Base-by-base conservation (phyloP, 495 filamentous ascomycete species). In the Talaromyces stipitatus region DNA sequence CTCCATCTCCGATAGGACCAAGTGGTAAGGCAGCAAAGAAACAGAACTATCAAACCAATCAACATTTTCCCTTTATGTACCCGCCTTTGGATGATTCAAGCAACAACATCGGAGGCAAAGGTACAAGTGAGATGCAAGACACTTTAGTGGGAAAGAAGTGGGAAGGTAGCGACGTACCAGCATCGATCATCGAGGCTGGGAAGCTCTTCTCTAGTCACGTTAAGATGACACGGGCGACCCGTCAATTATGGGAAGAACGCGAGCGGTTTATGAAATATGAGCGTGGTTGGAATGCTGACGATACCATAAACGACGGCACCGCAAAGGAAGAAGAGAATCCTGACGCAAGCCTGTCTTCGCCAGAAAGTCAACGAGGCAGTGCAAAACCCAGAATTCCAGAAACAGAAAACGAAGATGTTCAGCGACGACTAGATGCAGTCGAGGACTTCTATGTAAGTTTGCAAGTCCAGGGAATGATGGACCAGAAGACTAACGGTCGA, bases 1-100 rank as follows among this genome's bases (percentile, higher is more conserved):
- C 94, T 1, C 94, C 94, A 10, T 95, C 91, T 5, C 95, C 94
- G 3, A 88, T 86, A 2, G 85, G 84, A 0, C 85, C 88, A 4
- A 91, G 91, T 33, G 91, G 91, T 4, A 98, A 98, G 68, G 89
- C 87, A 45, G 91, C 87, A 14, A 98, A 98, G 74, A 98, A 98
- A 64, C 95, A 97, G 60, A 98, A 97, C 58, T 98, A 97, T 66
- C 94, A 98, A 69, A 98, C 94, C 0, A 98, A 98, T 66, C 94
- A 98, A 61, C 92, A 96, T 62, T 98, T 98, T 61, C 94, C 94
- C 0, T 97, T 98, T 62, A 84, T 98, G 73, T 98, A 97, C 63
- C 95, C 94, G 2, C 92, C 94, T 2, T 71, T 95, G 12, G 90
- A 95, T 72, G 83, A 83, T 58, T 81, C 82, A 6, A 92, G 85